Base-by-base conservation (phyloP, 140 eudicot species). In the Bidens hawaiensis region DNA sequence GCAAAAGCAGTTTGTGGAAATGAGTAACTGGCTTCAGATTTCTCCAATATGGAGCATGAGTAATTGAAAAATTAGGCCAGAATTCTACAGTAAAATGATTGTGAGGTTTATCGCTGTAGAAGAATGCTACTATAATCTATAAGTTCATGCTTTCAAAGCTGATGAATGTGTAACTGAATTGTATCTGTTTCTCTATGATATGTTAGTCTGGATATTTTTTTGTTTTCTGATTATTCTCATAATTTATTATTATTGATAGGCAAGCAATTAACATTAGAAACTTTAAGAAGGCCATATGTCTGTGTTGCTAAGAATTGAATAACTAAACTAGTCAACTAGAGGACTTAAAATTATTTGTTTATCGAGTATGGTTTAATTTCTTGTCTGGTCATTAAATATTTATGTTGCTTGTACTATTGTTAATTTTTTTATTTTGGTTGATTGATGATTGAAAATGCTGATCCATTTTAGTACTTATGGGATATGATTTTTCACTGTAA, bases 1-100 rank as follows among this genome's bases (percentile, higher is more conserved):
- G 21, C 27, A 67, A n/a, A n/a, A 38, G 27, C 13, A 51, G 15
- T 53, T 52, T 24, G 72, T 52, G 54, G 51, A 65, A 48, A 49
- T 19, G 31, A 62, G 11, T 41, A 33, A 62, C 19, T 12, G 53
- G 23, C 14, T 24, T 61, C 18, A n/a, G 11, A 5, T 31, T 31
- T 5, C 8, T 64, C 23, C 59, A 48, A 64, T 4, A 46, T 31
- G 21, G 31, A 47, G 31, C 49, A 10, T 23, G 52, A 42, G 28
- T 30, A 28, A 49, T 13, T 65, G 33, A 15, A 21, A 50, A 50
- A 22, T 10, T 23, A 14, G 53, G 62, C 11, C 54, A 11, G 27
- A 18, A 10, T 14, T 38, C 10, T 36, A 24, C 21, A 38, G 42
- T 28, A 17, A 51, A 11, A 10, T 47, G n/a, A 64, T 24, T 23